Base-by-base conservation (phyloP, 2,329 filamentous ascomycete genomes). In the Mycosphaerelloides madeirae region DNA sequence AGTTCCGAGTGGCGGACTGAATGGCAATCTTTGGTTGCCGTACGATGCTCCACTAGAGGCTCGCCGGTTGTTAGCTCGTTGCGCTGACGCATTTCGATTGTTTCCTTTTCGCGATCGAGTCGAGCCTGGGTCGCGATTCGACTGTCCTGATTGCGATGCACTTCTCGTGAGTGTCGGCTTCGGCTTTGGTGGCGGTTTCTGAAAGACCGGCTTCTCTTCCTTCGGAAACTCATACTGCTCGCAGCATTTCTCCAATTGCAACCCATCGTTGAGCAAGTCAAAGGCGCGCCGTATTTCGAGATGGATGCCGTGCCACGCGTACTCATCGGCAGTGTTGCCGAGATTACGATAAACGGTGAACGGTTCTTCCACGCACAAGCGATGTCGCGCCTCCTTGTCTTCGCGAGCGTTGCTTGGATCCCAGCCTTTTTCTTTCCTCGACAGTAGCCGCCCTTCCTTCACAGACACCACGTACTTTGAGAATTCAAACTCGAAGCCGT, bases 261-360 rank as follows among this genome's bases (percentile, higher is more conserved):
- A 86, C 40, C 67, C 68, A 33, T 85, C 78, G 1, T 85, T 81
- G 14, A 96, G 79, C 43, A 88, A 69, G 46, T 89, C 85, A 63
- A 95, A 97, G 1, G 93, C 93, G 54, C 89, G 79, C 49, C 93
- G 81, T 38, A 98, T 73, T 68, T 98, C 93, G 54, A 88, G 68
- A 64, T 98, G 93, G 22, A 98, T 78, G 1, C 93, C 93, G 39
- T 85, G 81, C 68, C 95, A 96, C 0, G 93, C 91, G 33, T 87
- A 94, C 63, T 95, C 90, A 63, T 98, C 93, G 7, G 89, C 93
- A 2, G 93, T 97, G 59, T 98, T 98, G 32, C 90, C 93, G 35
- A 98, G 74, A 64, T 98, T 98, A 32, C 93, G 81, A 29, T 78
- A 77, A 3, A 78, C 84, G 59, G 95, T 98, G 74, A 98, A 98